Evolutionary conservation across 2,329 filamentous ascomycete genomes (phyloP).

Genomic region (Colletotrichum endophyticum): DNA sequence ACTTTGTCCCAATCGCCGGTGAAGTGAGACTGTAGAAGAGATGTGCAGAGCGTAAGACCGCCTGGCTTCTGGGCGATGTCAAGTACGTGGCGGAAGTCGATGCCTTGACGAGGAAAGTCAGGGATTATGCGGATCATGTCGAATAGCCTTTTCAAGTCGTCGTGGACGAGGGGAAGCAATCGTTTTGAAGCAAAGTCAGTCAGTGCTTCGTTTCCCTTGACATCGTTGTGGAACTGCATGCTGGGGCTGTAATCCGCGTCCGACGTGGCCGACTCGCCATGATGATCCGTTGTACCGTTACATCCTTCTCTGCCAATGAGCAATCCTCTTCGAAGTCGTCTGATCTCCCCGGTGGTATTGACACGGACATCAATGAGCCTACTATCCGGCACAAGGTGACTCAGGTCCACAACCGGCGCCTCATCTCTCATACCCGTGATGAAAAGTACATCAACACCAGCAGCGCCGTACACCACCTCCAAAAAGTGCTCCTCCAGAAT

Average conservation of each 20-base stretch:
- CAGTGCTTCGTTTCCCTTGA: conserved; percentile 39
- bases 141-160: conserved; percentile 49
- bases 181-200: conserved; percentile 43
- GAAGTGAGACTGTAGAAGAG: conserved; percentile 53
- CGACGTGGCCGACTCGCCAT: neutral
- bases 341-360: conserved; percentile 40
- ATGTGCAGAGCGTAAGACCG: conserved; percentile 56
- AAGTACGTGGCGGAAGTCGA: conserved; percentile 65
- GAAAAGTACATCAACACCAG: conserved; percentile 57
- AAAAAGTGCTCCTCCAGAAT: too few relatives aligned
- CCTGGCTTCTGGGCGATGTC: conserved; percentile 54
- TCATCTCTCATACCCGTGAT: conserved; percentile 69
- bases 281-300: neutral
- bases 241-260: conserved; percentile 38
- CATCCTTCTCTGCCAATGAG: neutral
- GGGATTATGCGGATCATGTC: conserved; percentile 53
- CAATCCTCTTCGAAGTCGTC: conserved; percentile 20
- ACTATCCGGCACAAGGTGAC: conserved; percentile 57
- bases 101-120: conserved; percentile 54
- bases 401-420: conserved; percentile 57
- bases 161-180: conserved; percentile 51
- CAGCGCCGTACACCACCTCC: conserved; percentile 42
- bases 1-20: conserved; percentile 50
- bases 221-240: conserved; percentile 58
- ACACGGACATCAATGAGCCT: conserved; percentile 61